A percentile compares a stretch with the other conserved stretches of the same genome.
Conservation (phyloP, 805 yeast species). For the Isabelozyma pseudorhagii region DNA sequence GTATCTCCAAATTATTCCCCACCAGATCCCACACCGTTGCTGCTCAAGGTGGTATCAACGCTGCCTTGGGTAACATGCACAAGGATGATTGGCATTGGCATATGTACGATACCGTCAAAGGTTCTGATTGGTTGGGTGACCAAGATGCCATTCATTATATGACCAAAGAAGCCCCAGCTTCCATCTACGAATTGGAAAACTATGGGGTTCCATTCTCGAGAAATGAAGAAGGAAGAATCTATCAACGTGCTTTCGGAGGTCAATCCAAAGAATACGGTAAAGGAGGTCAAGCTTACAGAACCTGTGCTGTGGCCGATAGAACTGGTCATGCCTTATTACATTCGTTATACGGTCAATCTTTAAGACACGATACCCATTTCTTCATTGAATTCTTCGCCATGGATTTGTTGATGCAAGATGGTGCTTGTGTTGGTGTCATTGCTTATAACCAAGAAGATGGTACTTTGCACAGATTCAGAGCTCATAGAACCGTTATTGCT, state of each 20-base stretch:
- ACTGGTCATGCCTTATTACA: conserved; percentile 97
- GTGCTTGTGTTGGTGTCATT: conserved; percentile 93
- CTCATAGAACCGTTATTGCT: conserved; percentile 94
- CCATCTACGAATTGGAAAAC: conserved; percentile 95
- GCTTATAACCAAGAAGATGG: conserved; percentile 99
- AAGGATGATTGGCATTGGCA: conserved; percentile 99
- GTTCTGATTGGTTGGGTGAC: conserved; percentile 99
- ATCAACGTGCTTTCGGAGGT: conserved; percentile 99
- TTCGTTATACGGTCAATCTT: conserved; percentile 92
- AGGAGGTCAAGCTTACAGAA: conserved; percentile 99
- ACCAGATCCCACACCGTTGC: conserved; percentile 99
- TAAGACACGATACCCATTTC: conserved; percentile 95
- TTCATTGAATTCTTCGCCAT: conserved; percentile 96
- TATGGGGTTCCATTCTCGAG: conserved; percentile 98
- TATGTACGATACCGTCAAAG: conserved; percentile 98
- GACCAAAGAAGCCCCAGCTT: conserved; percentile 97
- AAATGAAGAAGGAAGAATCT: conserved; percentile 93
- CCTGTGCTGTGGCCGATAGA: conserved; percentile 99
- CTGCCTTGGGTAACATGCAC: conserved; percentile 98
- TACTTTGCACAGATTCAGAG: conserved; percentile 94
- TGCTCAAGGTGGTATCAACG: conserved; percentile 99
- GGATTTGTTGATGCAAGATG: conserved; percentile 92
- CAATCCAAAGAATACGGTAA: conserved; percentile 93
- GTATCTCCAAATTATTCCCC: conserved; percentile 94
- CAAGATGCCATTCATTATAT: conserved; percentile 98